These are phyloP conservation scores for Boletus edulis DNA, from an alignment of 768 basidiomycete genomes.

Conservation along the genomic window DNA sequence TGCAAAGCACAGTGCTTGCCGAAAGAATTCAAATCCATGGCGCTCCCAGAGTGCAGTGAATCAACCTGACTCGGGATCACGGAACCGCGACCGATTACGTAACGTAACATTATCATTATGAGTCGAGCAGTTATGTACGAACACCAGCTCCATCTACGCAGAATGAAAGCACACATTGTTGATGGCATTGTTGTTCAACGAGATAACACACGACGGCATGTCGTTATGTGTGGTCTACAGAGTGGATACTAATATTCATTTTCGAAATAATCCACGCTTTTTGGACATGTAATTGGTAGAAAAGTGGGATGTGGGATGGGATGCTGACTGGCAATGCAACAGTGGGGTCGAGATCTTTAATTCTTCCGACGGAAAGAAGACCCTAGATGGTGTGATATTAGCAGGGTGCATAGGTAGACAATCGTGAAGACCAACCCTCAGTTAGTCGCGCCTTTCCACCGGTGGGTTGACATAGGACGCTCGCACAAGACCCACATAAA, in stretches of 20 bases:
- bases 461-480: slow-evolving; percentile 95
- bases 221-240: slow-evolving; percentile 1
- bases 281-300: slow-evolving; percentile 5
- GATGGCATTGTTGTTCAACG: background rate
- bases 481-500: slow-evolving; percentile 88
- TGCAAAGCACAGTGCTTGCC: slow-evolving; percentile 65
- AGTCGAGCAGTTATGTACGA: no score
- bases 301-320: background rate
- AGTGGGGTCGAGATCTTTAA: slow-evolving; percentile 35
- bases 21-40: slow-evolving; percentile 46
- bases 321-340: slow-evolving; percentile 2
- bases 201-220: slow-evolving; percentile 10
- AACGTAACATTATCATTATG: no score
- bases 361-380: slow-evolving; percentile 98
- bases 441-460: slow-evolving; percentile 98
- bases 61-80: no score
- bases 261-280: slow-evolving; percentile 12
- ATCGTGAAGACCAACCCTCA: slow-evolving; percentile 63
- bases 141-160: no score
- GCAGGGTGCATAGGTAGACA: background rate
- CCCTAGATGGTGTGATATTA: slow-evolving; percentile 47
- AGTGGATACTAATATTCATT: slow-evolving; percentile 10
- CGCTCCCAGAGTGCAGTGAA: no score
- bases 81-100: no score
- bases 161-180: no score